phyloP scores from a whole-genome alignment of 176 grass and related monocot species.

The Oryza australiensis region DNA sequence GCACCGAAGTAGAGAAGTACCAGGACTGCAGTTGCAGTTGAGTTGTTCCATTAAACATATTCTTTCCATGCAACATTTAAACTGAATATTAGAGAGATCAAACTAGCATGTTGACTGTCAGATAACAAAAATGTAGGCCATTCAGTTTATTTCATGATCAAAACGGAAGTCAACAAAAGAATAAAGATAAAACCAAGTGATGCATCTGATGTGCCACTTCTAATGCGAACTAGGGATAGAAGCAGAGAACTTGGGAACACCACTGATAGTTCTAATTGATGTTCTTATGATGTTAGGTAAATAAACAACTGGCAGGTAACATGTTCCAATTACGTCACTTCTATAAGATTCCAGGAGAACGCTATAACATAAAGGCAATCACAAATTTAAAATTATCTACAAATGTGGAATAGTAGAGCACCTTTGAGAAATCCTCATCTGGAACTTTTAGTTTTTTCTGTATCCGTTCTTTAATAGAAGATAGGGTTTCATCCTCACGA shows the following conservation, averaged over 20 bases:
- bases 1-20: background rate
- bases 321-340: background rate
- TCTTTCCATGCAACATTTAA: background rate
- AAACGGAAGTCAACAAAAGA: background rate
- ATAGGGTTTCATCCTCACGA: slow-evolving; percentile 83
- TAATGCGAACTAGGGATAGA: background rate
- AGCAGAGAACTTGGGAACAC: background rate
- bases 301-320: background rate
- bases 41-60: slow-evolving; percentile 1
- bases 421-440: slow-evolving; percentile 93
- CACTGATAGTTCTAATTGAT: background rate
- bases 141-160: background rate
- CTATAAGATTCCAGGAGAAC: background rate
- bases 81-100: background rate
- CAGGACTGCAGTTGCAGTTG: background rate
- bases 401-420: slow-evolving; percentile 31
- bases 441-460: slow-evolving; percentile 90
- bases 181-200: background rate
- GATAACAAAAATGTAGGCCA: background rate
- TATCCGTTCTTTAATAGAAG: slow-evolving; percentile 83
- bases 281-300: slow-evolving; percentile 1
- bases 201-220: background rate
- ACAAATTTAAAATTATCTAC: background rate
- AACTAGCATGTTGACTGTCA: background rate
- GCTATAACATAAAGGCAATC: slow-evolving; percentile 7